phyloP scores from a whole-genome alignment of 108 stramenopile genomes.

The Cylindrotheca fusiformis region DNA sequence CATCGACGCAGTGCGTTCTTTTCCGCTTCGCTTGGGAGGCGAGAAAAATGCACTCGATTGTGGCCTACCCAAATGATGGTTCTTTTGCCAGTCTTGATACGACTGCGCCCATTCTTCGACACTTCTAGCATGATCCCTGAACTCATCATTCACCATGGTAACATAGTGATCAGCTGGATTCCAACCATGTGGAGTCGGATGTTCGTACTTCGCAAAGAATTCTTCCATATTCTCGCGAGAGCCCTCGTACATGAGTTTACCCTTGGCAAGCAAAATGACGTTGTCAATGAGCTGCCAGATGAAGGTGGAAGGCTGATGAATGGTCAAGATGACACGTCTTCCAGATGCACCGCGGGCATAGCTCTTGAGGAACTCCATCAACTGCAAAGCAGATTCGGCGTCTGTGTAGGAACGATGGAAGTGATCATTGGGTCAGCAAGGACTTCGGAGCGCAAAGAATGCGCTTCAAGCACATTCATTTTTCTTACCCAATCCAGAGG shows the following conservation, averaged over 20 bases:
- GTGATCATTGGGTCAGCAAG: no score
- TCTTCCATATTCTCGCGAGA: constrained; percentile 43
- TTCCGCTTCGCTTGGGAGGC: not conserved
- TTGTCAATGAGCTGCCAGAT: constrained; percentile 62
- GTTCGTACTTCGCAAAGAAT: constrained; percentile 42
- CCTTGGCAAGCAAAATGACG: constrained; percentile 48
- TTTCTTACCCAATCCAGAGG: constrained; percentile 4
- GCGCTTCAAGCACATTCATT: not conserved
- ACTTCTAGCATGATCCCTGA: constrained; percentile 33
- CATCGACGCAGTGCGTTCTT: not conserved
- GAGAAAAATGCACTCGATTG: not conserved
- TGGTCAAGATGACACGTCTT: constrained; percentile 53
- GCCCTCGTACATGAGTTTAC: constrained; percentile 52
- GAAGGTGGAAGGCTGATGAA: constrained; percentile 47
- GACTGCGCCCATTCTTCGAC: constrained; percentile 41
- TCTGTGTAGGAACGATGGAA: constrained; percentile 22
- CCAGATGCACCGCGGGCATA: constrained; percentile 35
- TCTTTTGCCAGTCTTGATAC: constrained; percentile 17
- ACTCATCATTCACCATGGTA: constrained; percentile 43
- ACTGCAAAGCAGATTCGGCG: constrained; percentile 47
- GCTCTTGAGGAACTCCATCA: constrained; percentile 56
- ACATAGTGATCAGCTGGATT: constrained; percentile 58
- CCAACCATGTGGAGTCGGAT: constrained; percentile 44
- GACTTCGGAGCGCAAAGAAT: not conserved
- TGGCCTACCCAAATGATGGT: constrained; percentile 11